Evolutionary conservation across 208 protist species (phyloP).

Genomic region (Acanthamoeba lugdunensis): DNA sequence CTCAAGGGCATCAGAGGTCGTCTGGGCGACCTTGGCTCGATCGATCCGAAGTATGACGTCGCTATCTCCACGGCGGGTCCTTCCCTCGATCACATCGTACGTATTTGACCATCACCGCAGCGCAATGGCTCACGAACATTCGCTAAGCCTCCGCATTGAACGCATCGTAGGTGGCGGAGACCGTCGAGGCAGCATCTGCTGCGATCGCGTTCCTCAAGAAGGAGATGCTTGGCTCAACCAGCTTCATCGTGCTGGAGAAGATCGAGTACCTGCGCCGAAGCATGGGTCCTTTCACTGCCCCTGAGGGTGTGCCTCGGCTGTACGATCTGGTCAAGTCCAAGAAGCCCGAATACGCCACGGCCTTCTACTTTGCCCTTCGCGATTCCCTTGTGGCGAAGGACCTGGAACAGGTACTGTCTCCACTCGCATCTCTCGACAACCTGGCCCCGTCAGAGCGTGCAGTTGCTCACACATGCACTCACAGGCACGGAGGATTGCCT

Average conservation of each 20-base stretch:
- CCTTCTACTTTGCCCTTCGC: constrained; percentile 95
- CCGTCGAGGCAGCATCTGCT: constrained; percentile 89
- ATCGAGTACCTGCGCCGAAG: constrained; percentile 86
- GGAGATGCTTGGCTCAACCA: constrained; percentile 94
- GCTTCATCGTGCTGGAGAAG: constrained; percentile 97
- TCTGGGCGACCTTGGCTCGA: constrained; percentile 96
- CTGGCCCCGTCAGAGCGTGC: background rate
- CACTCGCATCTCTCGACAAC: too few species aligned
- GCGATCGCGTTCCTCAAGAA: constrained; percentile 93
- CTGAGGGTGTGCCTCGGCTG: constrained; percentile 83
- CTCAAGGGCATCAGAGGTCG: constrained; percentile 90
- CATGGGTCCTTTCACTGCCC: constrained; percentile 81
- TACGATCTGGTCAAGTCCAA: constrained; percentile 91
- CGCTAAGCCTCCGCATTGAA: background rate
- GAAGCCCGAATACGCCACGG: constrained; percentile 88
- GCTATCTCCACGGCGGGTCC: constrained; percentile 96
- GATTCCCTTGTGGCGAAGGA: constrained; percentile 96
- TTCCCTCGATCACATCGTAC: constrained; percentile 95
- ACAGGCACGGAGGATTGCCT: constrained; percentile 73
- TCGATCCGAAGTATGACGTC: constrained; percentile 96
- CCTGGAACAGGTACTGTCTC: constrained; percentile 89
- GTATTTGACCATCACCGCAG: background rate
- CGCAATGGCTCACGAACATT: background rate
- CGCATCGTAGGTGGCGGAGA: constrained; percentile 90
- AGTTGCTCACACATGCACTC: background rate